These are phyloP conservation scores for Rhynchosporium agropyri DNA, from an alignment of 2,329 filamentous ascomycete species.

Conservation along the genomic window DNA sequence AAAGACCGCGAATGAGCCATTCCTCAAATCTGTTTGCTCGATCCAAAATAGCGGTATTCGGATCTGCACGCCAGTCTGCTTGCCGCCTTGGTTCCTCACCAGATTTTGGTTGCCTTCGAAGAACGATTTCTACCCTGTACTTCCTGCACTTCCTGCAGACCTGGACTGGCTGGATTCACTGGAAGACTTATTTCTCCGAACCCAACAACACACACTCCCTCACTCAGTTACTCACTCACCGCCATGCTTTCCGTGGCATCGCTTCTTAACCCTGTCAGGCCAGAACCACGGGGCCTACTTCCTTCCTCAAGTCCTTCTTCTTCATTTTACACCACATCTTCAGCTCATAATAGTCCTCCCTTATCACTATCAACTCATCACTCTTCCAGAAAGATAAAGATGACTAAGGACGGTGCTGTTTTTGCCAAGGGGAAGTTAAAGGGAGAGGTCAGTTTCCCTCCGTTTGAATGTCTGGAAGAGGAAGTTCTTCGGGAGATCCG, in stretches of 20 bases:
- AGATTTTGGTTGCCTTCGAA: conserved; percentile 31
- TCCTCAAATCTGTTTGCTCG: conserved; percentile 37
- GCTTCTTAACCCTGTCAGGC: conserved; percentile 62
- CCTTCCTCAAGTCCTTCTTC: conserved; percentile 48
- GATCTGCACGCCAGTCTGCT: conserved; percentile 30
- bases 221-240: conserved; percentile 32
- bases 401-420: conserved; percentile 65
- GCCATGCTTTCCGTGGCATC: conserved; percentile 66
- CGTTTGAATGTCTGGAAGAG: conserved; percentile 68
- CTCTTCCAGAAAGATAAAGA: conserved; percentile 55
- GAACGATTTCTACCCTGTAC: conserved; percentile 24
- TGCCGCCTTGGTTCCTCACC: conserved; percentile 23
- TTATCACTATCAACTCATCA: conserved; percentile 33
- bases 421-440: conserved; percentile 64
- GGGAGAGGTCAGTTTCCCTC: conserved; percentile 72
- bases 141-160: conserved; percentile 31
- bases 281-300: conserved; percentile 46
- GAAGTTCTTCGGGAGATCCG: conserved; percentile 59
- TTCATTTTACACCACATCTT: conserved; percentile 35
- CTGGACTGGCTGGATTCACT: conserved; percentile 6
- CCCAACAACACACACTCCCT: conserved; percentile 26
- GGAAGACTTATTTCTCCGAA: conserved; percentile 29
- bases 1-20: conserved; percentile 31
- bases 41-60: conserved; percentile 33
- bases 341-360: conserved; percentile 37